These are phyloP conservation scores for Protomyces lactucae-debilis DNA, from an alignment of 1,139 yeast species.

Conservation along the genomic window DNA sequence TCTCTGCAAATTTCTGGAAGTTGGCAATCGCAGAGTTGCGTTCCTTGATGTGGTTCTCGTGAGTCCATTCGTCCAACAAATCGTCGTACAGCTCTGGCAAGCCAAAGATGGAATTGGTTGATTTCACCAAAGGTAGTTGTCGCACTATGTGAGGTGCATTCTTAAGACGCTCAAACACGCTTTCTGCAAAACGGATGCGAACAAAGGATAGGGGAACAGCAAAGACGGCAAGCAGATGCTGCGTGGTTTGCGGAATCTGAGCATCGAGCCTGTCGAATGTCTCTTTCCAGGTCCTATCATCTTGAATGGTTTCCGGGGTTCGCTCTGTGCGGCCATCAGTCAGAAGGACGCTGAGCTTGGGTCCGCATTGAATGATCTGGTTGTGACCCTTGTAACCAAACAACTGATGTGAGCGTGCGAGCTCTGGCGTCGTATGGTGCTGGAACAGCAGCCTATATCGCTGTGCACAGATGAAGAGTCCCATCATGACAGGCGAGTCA, in stretches of 20 bases:
- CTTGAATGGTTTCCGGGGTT: slow-evolving; percentile 55
- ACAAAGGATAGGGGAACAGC: slow-evolving; percentile 24
- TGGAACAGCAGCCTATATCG: slow-evolving; percentile 87
- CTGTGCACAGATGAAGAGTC: slow-evolving; percentile 73
- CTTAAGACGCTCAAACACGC: slow-evolving; percentile 24
- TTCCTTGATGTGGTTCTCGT: slow-evolving; percentile 73
- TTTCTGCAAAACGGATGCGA: slow-evolving; percentile 17
- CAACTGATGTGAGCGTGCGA: slow-evolving; percentile 31
- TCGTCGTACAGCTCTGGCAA: slow-evolving; percentile 86
- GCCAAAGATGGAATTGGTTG: slow-evolving; percentile 65
- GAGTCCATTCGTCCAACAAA: slow-evolving; percentile 94
- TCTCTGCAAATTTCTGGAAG: slow-evolving; percentile 60
- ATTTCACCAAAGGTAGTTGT: slow-evolving; percentile 52
- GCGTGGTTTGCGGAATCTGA: slow-evolving; percentile 4
- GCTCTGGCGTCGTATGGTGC: slow-evolving; percentile 61
- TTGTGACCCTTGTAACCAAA: slow-evolving; percentile 36
- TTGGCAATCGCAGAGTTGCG: slow-evolving; percentile 58
- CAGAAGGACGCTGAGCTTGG: slow-evolving; percentile 64
- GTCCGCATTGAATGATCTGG: slow-evolving; percentile 49
- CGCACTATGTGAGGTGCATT: slow-evolving; percentile 33
- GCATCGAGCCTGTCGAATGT: slow-evolving; percentile 56
- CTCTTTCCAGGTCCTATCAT: slow-evolving; percentile 51
- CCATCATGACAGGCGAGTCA: slow-evolving; percentile 60
- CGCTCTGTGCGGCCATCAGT: slow-evolving; percentile 93
- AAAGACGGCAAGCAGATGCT: slow-evolving; percentile 23